Percentiles rank a stretch among this genome's conserved stretches.
Conservation (phyloP, 257 asterid genomes). For the Nicotiana tabacum region DNA sequence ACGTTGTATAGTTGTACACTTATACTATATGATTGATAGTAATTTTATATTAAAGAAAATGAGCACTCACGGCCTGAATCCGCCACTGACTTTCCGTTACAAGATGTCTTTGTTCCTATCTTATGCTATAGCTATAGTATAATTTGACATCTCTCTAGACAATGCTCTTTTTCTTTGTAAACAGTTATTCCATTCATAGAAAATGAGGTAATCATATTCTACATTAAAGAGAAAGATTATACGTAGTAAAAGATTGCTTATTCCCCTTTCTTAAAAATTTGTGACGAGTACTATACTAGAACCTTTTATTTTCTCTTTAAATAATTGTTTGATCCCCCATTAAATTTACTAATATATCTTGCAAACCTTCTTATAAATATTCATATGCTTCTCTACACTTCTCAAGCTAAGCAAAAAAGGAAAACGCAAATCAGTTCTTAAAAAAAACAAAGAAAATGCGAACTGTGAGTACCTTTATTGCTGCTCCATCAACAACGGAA, state of each 20-base stretch:
- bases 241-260: background rate
- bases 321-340: background rate
- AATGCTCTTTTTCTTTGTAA: too few relatives aligned
- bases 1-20: too few relatives aligned
- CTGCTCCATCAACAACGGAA: background rate
- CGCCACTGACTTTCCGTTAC: too few relatives aligned
- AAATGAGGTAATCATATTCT: background rate
- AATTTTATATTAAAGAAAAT: too few relatives aligned
- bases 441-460: background rate
- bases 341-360: background rate
- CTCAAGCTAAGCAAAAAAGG: background rate
- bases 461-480: background rate
- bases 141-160: too few relatives aligned
- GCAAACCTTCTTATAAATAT: background rate
- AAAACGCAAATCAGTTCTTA: background rate
- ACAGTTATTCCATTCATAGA: background rate
- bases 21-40: too few relatives aligned
- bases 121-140: too few relatives aligned
- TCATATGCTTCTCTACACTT: background rate
- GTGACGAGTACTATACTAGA: background rate
- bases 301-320: background rate
- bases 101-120: too few relatives aligned
- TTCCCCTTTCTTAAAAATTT: background rate
- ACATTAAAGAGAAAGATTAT: background rate
- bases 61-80: too few relatives aligned